Percentiles rank a stretch among this genome's conserved stretches.
These are phyloP conservation scores for Acanthamoeba culbertsoni DNA, from an alignment of 208 protist species.

Conservation along the genomic window DNA sequence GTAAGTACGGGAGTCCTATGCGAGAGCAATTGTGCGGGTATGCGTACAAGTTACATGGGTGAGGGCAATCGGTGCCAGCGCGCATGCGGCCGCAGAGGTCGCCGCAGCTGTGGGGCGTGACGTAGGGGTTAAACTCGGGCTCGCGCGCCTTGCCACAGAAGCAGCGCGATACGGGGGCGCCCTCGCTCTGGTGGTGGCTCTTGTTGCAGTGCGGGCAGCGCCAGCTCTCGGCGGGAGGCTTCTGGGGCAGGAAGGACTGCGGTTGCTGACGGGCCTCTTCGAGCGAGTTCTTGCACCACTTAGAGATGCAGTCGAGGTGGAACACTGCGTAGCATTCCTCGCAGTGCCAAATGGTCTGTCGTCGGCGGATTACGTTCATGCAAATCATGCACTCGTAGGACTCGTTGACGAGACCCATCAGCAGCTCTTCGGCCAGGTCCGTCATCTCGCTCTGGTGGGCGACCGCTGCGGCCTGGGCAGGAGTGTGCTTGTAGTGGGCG, in stretches of 20 bases:
- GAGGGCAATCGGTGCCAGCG: conserved; percentile 73
- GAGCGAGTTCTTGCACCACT: conserved; percentile 65
- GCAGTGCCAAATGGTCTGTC: conserved; percentile 72
- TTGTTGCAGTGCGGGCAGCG: conserved; percentile 76
- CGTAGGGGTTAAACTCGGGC: conserved; percentile 66
- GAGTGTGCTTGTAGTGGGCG: not conserved
- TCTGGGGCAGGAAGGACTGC: not conserved
- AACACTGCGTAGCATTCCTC: conserved; percentile 76
- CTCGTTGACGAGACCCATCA: conserved; percentile 60
- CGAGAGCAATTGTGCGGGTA: not conserved
- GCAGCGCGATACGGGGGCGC: conserved; percentile 61
- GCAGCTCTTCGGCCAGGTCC: conserved; percentile 1
- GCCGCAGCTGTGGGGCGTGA: conserved; percentile 77
- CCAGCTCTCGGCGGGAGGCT: conserved; percentile 34
- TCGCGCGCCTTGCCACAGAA: conserved; percentile 77
- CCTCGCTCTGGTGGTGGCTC: not conserved
- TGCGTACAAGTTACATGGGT: conserved; percentile 64
- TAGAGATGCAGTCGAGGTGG: conserved; percentile 76
- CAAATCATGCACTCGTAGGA: conserved; percentile 82
- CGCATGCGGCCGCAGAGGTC: conserved; percentile 71
- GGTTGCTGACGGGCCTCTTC: not conserved
- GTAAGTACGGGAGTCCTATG: not conserved
- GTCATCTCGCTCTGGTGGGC: not conserved
- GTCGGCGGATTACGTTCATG: conserved; percentile 62
- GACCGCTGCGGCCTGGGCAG: not conserved